Percentiles rank a stretch among this genome's conserved stretches.
phyloP scores from a whole-genome alignment of 2,329 filamentous ascomycete genomes.

The Talaromyces islandicus region DNA sequence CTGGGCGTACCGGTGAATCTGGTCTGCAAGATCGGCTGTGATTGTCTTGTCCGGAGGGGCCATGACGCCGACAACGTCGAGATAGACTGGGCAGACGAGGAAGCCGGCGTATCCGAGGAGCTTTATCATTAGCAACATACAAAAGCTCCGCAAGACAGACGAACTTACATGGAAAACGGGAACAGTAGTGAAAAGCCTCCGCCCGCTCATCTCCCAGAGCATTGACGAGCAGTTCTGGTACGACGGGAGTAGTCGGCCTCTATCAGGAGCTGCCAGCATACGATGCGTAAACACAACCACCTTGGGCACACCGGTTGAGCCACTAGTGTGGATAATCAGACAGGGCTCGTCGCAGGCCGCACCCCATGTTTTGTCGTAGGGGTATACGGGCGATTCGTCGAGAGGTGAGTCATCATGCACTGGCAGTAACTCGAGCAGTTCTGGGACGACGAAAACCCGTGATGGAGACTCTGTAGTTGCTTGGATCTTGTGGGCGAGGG shows the following conservation, averaged over 20 bases:
- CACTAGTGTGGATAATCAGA: slow-evolving; percentile 23
- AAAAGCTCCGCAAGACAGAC: neutral
- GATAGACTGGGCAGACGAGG: slow-evolving; percentile 14
- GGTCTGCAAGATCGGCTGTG: slow-evolving; percentile 9
- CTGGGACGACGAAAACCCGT: slow-evolving; percentile 11
- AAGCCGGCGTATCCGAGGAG: slow-evolving; percentile 15
- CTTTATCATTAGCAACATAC: slow-evolving; percentile 5
- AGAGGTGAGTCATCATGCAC: neutral
- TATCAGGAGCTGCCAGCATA: slow-evolving; percentile 15
- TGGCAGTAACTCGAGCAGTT: slow-evolving; percentile 13
- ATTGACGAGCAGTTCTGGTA: slow-evolving; percentile 10
- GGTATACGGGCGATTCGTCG: neutral
- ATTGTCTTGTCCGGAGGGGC: slow-evolving; percentile 13
- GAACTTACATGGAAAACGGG: slow-evolving; percentile 18
- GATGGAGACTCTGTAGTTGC: neutral
- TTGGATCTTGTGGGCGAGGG: slow-evolving; percentile 5
- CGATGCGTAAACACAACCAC: slow-evolving; percentile 17
- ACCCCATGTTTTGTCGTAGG: slow-evolving; percentile 20
- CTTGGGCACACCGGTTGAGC: slow-evolving; percentile 22
- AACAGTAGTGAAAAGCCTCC: slow-evolving; percentile 17
- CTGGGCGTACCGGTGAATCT: slow-evolving; percentile 15
- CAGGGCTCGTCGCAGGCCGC: slow-evolving; percentile 22
- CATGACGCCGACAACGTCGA: slow-evolving; percentile 14
- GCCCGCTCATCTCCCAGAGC: slow-evolving; percentile 8
- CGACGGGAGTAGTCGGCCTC: slow-evolving; percentile 1